A percentile compares a stretch with the other conserved stretches of the same genome.
phyloP scores from a whole-genome alignment of 2,329 filamentous ascomycete genomes.

The Diplocarpon mali region DNA sequence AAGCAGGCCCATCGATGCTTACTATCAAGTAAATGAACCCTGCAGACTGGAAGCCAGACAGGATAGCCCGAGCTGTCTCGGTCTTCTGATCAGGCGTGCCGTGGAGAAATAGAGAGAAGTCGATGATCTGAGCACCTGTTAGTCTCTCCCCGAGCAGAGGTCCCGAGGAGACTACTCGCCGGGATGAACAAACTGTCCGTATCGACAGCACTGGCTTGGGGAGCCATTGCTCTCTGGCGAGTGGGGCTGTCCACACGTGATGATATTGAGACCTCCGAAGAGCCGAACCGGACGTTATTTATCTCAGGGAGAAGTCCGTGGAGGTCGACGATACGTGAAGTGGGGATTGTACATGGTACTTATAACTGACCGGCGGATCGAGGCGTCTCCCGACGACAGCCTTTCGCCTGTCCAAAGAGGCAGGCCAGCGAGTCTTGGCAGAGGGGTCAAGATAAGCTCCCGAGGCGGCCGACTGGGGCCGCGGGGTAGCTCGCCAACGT shows the following conservation, averaged over 20 bases:
- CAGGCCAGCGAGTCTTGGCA: slow-evolving; percentile 7
- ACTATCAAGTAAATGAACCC: slow-evolving; percentile 77
- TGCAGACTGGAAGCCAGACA: slow-evolving; percentile 70
- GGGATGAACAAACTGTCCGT: slow-evolving; percentile 44
- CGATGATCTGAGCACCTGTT: slow-evolving; percentile 48
- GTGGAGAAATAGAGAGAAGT: slow-evolving; percentile 63
- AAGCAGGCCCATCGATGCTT: not conserved
- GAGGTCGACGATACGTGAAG: too few relatives aligned
- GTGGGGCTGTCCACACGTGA: not conserved
- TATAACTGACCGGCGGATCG: slow-evolving; percentile 3
- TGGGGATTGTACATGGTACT: not conserved
- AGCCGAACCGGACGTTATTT: too few relatives aligned
- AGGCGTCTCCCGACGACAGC: too few relatives aligned
- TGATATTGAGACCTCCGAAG: not conserved
- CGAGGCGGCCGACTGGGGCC: too few relatives aligned
- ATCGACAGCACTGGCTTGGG: slow-evolving; percentile 30
- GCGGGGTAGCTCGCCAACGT: too few relatives aligned
- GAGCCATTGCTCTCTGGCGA: slow-evolving; percentile 14
- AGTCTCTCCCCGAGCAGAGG: not conserved
- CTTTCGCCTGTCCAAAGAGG: too few relatives aligned
- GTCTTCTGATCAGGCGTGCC: slow-evolving; percentile 49
- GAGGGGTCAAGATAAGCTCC: slow-evolving; percentile 5
- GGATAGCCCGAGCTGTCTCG: slow-evolving; percentile 58
- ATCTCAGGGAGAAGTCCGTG: too few relatives aligned
- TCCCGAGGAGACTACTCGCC: slow-evolving; percentile 29